Evolutionary conservation across 2,329 filamentous ascomycete species (phyloP), one percentile per base, ranked within the genome.

Genomic region (Fusarium robinianum): DNA sequence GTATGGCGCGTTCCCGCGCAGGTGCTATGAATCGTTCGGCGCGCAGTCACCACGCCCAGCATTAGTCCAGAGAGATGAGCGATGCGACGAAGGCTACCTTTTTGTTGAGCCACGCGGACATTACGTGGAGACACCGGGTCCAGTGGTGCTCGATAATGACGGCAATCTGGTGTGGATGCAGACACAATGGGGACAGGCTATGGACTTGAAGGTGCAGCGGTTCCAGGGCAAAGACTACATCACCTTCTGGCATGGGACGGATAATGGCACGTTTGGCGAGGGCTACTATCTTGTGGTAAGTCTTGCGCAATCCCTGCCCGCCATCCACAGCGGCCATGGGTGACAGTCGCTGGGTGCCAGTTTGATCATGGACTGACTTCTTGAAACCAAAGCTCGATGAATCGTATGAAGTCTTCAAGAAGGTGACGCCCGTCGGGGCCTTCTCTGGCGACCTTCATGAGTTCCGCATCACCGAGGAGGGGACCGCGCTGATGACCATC

Each of bases 151-250:
- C 18, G 72, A 75, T 55, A 58, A 63, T 9, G 55, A 67, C 3
- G 73, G 73, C 5, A 64, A 72, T 43, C 53, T 77, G 14, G 66
- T 77, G 6, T 77, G 74, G 74, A 73, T 69, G 32, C 64, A 70
- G n/a, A 55, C 50, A 6, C 23, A 36, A 29, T 64, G 60, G 53
- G 57, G 53, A 9, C 41, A 60, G 32, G 60, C 61, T 5, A 61
- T 55, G 53, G 60, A 65, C 19, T 25, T 65, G 19, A 57, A 51
- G 14, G 51, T 52, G 2, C 49, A 53, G 19, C 16, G 23, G 10
- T 55, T 47, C 33, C 32, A 55, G 6, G 49, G 52, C 16, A 42
- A 51, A 8, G 38, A 47, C 21, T 53, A 49, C 15, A 48, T 53
- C 9, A 44, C 36, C 3, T 57, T 58, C 21, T 64, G 60, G 59